Conservation (phyloP, 805 yeast species). For the Hanseniaspora meyeri region DNA sequence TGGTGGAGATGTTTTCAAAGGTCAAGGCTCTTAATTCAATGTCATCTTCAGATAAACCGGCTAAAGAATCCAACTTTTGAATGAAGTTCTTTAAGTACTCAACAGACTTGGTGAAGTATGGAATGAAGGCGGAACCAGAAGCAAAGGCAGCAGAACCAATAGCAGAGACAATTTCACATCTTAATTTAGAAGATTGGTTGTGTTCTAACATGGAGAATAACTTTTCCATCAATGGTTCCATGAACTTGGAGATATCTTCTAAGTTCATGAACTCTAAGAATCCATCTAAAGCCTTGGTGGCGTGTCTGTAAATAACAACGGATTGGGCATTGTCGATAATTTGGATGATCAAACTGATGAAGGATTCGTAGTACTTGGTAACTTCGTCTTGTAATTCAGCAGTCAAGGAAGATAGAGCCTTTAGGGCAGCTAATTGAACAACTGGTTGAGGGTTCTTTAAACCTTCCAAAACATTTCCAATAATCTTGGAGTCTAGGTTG, state of each 20-base stretch:
- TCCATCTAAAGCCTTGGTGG: slow-evolving; percentile 84
- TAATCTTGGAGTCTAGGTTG: slow-evolving; percentile 52
- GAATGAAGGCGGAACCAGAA: slow-evolving; percentile 74
- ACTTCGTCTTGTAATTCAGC: slow-evolving; percentile 73
- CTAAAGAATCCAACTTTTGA: slow-evolving; percentile 50
- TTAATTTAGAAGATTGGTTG: slow-evolving; percentile 59
- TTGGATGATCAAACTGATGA: slow-evolving; percentile 74
- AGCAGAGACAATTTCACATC: slow-evolving; percentile 78
- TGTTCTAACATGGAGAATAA: slow-evolving; percentile 69
- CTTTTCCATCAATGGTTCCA: slow-evolving; percentile 83
- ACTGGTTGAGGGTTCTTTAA: slow-evolving; percentile 59
- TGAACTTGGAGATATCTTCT: slow-evolving; percentile 67
- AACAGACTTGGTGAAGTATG: slow-evolving; percentile 74
- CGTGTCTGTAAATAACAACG: slow-evolving; percentile 74
- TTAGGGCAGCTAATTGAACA: slow-evolving; percentile 78
- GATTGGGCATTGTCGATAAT: slow-evolving; percentile 79
- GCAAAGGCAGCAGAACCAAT: slow-evolving; percentile 96
- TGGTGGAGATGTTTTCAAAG: slow-evolving; percentile 82
- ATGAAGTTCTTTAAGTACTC: slow-evolving; percentile 72
- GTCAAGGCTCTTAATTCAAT: slow-evolving; percentile 84
- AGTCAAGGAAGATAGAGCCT: slow-evolving; percentile 65
- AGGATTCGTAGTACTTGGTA: slow-evolving; percentile 69
- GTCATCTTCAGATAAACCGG: slow-evolving; percentile 77
- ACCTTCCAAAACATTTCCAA: slow-evolving; percentile 63
- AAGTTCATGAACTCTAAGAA: slow-evolving; percentile 81